These are phyloP conservation scores for Agaricales sp. DNA, from an alignment of 1,284 basidiomycete genomes.

Conservation along the genomic window DNA sequence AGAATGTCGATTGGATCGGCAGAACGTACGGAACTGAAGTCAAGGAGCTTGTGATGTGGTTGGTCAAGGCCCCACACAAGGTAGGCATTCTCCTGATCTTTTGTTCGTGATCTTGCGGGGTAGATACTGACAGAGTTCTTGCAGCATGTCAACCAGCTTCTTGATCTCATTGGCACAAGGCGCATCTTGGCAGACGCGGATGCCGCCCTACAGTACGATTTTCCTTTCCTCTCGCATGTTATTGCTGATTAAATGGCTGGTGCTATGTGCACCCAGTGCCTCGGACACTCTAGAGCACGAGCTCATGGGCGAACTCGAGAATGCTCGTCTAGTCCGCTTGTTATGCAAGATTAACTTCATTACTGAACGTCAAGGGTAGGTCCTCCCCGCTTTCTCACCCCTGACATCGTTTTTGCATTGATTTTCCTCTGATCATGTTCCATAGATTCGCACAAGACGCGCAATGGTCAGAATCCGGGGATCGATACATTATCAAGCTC, in stretches of 20 bases:
- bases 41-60: slow-evolving; percentile 70
- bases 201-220: slow-evolving; percentile 63
- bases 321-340: slow-evolving; percentile 86
- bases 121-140: slow-evolving; percentile 8
- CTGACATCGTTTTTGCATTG: slow-evolving; percentile 7
- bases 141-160: slow-evolving; percentile 70
- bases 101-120: no score
- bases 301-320: slow-evolving; percentile 89
- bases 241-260: slow-evolving; percentile 1
- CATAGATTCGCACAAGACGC: slow-evolving; percentile 87
- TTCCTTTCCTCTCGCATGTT: slow-evolving; percentile 4
- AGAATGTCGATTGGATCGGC: slow-evolving; percentile 70
- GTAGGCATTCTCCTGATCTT: slow-evolving; percentile 19
- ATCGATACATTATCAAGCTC: slow-evolving; percentile 95
- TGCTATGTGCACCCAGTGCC: slow-evolving; percentile 48
- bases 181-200: slow-evolving; percentile 77
- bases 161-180: slow-evolving; percentile 64
- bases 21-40: slow-evolving; percentile 76
- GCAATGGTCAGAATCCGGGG: slow-evolving; percentile 97
- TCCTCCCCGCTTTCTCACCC: slow-evolving; percentile 11
- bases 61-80: slow-evolving; percentile 62
- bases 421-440: neutral
- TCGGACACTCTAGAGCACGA: slow-evolving; percentile 80
- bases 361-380: slow-evolving; percentile 94
- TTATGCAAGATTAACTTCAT: slow-evolving; percentile 96